These are phyloP conservation scores for Penicillium sp. DNA, from an alignment of 2,329 filamentous ascomycete genomes.

Conservation along the genomic window DNA sequence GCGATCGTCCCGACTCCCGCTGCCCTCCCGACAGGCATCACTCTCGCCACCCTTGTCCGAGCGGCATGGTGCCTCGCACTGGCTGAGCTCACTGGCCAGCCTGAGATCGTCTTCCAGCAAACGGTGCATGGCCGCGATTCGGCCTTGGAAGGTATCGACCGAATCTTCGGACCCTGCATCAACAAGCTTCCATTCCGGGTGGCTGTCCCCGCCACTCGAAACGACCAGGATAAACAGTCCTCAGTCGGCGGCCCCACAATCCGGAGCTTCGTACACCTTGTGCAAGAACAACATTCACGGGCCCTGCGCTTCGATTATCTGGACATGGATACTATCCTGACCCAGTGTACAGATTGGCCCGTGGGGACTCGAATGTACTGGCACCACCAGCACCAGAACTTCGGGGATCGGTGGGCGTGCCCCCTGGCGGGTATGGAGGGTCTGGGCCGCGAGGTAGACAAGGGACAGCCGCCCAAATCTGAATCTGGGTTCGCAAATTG, in stretches of 20 bases:
- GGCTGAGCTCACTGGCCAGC: neutral
- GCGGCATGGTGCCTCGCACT: neutral
- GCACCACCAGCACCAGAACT: neutral
- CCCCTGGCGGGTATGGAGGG: neutral
- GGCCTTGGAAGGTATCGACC: neutral
- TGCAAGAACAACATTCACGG: neutral
- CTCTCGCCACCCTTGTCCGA: neutral
- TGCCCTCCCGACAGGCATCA: neutral
- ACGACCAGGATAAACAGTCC: neutral
- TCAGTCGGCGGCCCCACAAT: neutral
- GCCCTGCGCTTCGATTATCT: neutral
- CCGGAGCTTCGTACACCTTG: neutral
- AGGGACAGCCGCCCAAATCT: neutral
- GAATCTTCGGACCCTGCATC: neutral
- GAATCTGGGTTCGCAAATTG: neutral
- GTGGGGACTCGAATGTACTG: neutral
- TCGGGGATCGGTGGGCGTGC: neutral
- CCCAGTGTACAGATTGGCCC: neutral
- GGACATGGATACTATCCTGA: neutral
- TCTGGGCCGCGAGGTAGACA: neutral
- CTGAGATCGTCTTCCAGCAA: neutral
- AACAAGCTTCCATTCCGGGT: neutral
- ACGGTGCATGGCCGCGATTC: neutral
- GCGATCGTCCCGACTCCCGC: neutral
- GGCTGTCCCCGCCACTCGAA: neutral